Base-by-base conservation (phyloP, 306 rosid genomes). In the Glycine soja region DNA sequence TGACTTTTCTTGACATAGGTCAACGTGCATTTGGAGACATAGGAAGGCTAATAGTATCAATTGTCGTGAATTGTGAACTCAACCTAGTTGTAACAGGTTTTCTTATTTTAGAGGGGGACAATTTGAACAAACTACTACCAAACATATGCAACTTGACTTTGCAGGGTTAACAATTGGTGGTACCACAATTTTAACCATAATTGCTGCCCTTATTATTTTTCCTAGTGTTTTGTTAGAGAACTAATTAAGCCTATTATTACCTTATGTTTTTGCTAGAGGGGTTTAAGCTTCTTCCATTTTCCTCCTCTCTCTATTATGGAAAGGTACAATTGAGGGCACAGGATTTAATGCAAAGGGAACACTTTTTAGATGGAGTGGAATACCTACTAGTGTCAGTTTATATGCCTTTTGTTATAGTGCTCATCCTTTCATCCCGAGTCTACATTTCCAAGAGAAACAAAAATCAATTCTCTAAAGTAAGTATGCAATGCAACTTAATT, bases 211-310 rank as follows among this genome's bases (percentile, higher is more conserved):
- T 24, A 11, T 90, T 47, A 88, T 94, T 62, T 59, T 92, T 83
- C 97, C 98, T 0, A 84, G 95, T n/a, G 88, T 94, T 64, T 89
- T 94, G 94, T 79, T 94, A 3, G 91, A 90, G 32, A 81, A 90
- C 62, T 36, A 19, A 19, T 19, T 94, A 75, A 92, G 92, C 85
- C 63, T 94, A 74, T 85, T 94, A 32, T 92, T 19, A 19, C 24
- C 97, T 30, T 92, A 83, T 68, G 83, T 94, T 11, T 94, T 94
- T 38, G 97, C 91, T 0, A 90, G 89, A 74, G 97, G 97, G 38
- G 97, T 89, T 67, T 76, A 88, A 1, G 97, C 97, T 15, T 89
- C 97, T 62, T 79, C 75, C 0, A 11, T 92, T 42, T 89, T 92
- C 43, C 68, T 94, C 4, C 50, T 81, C 19, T 89, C 94, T 1